Evolutionary conservation across 805 yeast genomes (phyloP), one percentile per base, ranked within the genome.

Genomic region (Yarrowia sp.): DNA sequence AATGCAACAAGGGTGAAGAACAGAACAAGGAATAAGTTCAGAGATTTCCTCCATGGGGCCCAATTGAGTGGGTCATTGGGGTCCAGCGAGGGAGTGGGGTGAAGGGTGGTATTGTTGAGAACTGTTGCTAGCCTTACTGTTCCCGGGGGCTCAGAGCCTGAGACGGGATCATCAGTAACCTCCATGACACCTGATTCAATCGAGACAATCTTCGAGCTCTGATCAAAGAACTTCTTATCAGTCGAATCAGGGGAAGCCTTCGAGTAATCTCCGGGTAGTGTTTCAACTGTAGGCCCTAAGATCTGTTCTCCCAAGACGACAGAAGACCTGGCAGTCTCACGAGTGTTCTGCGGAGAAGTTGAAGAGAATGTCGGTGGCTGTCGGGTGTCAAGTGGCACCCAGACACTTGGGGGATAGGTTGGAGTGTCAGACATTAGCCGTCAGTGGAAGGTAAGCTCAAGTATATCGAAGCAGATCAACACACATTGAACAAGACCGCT

Each of bases 61-160:
- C 54, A 48, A 5, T 48, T 48, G 28, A 48, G 54, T n/a, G 54
- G 54, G 14, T 48, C 54, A 14, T 48, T 48, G 38, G 38, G 26
- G 24, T 48, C 38, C 3, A 38, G 32, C 7, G 54, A 48, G 19
- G 54, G 54, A 8, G 26, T 48, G 5, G 54, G 54, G 38, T 48
- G 38, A 2, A 30, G 38, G 4, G 38, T 48, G 14, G 38, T 32
- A 14, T 7, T 14, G 38, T 30, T 21, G 38, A 17, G 22, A 4
- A 24, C 21, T 6, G 54, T 21, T 14, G 30, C 38, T 14, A 48
- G 26, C 7, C 14, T 7, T 7, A 48, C 28, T 4, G 54, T 48
- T 19, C 54, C 54, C 0, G 54, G 54, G 14, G 54, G 54, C 4
- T 48, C 54, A 4, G 11, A 7, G n/a, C 14, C 36, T 2, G 26